Base-by-base conservation (phyloP, 2,329 filamentous ascomycete genomes). In the Fusarium citri region DNA sequence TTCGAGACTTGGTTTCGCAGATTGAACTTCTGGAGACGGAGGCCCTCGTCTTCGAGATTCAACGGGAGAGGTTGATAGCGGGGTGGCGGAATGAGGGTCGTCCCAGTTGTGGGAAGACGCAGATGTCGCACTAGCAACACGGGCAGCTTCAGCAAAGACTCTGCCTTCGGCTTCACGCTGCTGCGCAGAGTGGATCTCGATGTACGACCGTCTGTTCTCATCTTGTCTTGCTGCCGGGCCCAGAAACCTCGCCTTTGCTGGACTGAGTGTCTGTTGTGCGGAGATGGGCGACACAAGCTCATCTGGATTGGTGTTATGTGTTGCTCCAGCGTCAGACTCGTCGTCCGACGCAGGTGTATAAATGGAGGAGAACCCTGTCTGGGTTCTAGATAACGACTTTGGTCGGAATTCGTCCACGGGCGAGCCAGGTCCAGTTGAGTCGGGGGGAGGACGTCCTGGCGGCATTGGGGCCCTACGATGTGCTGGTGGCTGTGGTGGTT, bases 111-210 rank as follows among this genome's bases (percentile, higher is more conserved):
- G 75, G 12, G 76, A 74, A 10, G 78, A 76, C 16, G 78, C 77
- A 20, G 74, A 76, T 15, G 75, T 75, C n/a, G 75, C 76, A 60
- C 76, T 81, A 64, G 76, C 77, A 47, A 72, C 77, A 40, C 72
- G 78, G 55, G 73, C 78, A 49, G 87, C 87, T 62, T 86, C 83
- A 10, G 87, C 83, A 66, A 91, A 85, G 10, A 87, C 88, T 72
- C 83, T 82, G 4, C 87, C 88, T 75, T 91, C 89, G 8, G 85
- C 87, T 71, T 86, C 80, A 40, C 87, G 84, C 85, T 90, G 89
- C 74, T 90, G 82, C 6, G 87, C 87, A 73, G 84, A 86, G 68
- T 87, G 87, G 20, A 83, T 82, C 75, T 87, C 87, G 59, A 89
- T 88, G 69, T 87, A 88, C 0, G 87, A 89, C 61, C 82, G 84